Evolutionary conservation across 2,329 filamentous ascomycete genomes (phyloP).

Genomic region (Clonostachys solani): DNA sequence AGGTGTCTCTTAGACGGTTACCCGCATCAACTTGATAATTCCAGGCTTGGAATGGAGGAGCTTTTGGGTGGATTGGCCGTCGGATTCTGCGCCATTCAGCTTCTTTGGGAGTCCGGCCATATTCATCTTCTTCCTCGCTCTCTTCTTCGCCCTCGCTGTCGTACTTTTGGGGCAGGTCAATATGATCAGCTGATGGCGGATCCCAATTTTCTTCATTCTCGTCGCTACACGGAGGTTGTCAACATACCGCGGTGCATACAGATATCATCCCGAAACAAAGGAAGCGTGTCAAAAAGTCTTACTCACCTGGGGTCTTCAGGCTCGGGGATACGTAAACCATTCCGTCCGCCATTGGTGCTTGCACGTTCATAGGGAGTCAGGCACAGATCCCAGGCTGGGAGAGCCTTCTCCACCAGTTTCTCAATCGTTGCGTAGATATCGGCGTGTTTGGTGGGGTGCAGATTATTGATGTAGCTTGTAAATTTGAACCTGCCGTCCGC

Average conservation of each 20-base stretch:
- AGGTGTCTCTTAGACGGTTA: conserved; percentile 2
- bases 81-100: conserved; percentile 7
- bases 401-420: conserved; percentile 21
- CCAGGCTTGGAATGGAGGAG: conserved; percentile 29
- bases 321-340: too few relatives aligned
- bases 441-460: conserved; percentile 26
- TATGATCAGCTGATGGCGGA: background rate
- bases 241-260: too few relatives aligned
- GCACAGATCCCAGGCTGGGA: conserved; percentile 43
- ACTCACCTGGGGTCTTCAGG: conserved; percentile 19
- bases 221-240: conserved; percentile 2
- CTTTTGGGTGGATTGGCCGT: conserved; percentile 12
- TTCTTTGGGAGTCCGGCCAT: too few relatives aligned
- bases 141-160: conserved; percentile 1
- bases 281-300: conserved; percentile 13
- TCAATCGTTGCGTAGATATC: conserved; percentile 28
- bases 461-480: conserved; percentile 40
- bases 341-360: too few relatives aligned
- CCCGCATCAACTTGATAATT: conserved; percentile 7
- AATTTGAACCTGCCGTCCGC: conserved; percentile 15
- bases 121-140: conserved; percentile 6
- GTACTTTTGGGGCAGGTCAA: background rate
- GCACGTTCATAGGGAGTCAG: too few relatives aligned
- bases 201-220: conserved; percentile 8
- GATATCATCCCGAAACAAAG: too few relatives aligned